Conservation (phyloP, 352 stramenopile species). For the Globisporangium nodosum region DNA sequence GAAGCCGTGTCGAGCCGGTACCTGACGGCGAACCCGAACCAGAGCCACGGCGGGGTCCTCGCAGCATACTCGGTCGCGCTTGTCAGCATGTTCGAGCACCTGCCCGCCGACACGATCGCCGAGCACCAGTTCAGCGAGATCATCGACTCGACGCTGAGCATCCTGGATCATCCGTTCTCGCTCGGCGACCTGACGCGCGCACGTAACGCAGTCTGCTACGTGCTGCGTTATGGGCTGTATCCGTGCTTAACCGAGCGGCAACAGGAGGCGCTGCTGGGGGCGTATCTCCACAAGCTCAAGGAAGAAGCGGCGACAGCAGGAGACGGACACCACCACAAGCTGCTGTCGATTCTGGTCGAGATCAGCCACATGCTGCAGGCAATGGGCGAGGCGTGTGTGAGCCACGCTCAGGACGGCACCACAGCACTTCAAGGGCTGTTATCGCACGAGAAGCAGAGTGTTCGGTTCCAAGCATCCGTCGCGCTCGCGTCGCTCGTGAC, state of each 20-base stretch:
- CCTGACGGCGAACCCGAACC: conserved; percentile 31
- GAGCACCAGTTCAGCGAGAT: conserved; percentile 67
- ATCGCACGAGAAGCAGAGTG: conserved; percentile 67
- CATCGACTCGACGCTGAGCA: conserved; percentile 49
- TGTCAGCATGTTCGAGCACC: conserved; percentile 68
- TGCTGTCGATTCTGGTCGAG: conserved; percentile 52
- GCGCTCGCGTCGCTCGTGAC: conserved; percentile 58
- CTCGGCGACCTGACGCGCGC: conserved; percentile 70
- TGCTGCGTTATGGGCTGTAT: conserved; percentile 62
- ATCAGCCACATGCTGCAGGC: conserved; percentile 64
- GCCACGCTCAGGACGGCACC: conserved; percentile 33
- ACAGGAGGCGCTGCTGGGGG: conserved; percentile 52
- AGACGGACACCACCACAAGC: conserved; percentile 61
- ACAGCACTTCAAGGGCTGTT: conserved; percentile 35
- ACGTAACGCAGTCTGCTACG: conserved; percentile 72
- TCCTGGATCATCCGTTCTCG: conserved; percentile 71
- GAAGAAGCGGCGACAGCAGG: conserved; percentile 24
- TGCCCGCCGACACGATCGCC: conserved; percentile 54
- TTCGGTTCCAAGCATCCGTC: conserved; percentile 64
- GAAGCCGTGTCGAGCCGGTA: conserved; percentile 65
- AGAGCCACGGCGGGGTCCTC: conserved; percentile 63
- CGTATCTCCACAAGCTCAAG: conserved; percentile 49
- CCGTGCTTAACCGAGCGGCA: conserved; percentile 59
- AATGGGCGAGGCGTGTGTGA: conserved; percentile 55
- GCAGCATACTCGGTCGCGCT: conserved; percentile 67